phyloP scores from a whole-genome alignment of 2,329 filamentous ascomycete genomes.

The Trichoderma breve region DNA sequence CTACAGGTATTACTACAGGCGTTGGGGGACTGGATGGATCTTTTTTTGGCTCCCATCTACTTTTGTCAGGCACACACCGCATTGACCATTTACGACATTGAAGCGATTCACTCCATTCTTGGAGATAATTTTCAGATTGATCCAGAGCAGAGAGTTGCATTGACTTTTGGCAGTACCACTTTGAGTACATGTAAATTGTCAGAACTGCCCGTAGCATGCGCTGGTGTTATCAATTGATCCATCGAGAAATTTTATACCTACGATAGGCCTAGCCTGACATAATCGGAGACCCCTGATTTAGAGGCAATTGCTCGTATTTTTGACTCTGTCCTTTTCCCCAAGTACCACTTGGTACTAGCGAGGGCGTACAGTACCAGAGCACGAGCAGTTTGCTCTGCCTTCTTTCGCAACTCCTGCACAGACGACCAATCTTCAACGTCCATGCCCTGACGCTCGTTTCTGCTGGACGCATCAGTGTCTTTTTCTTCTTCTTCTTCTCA shows the following conservation, averaged over 20 bases:
- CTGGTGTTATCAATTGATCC: neutral
- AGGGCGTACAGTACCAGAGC: conserved; percentile 2
- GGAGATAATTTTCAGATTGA: neutral
- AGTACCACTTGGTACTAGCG: neutral
- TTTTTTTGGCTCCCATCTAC: neutral
- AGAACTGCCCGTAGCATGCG: neutral
- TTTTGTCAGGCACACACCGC: neutral
- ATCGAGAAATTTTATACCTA: neutral
- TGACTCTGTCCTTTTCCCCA: neutral
- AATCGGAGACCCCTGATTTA: conserved; percentile 19
- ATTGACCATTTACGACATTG: neutral
- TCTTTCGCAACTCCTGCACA: neutral
- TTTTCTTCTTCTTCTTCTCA: neutral
- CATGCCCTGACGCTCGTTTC: conserved; percentile 18
- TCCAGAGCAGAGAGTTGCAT: neutral
- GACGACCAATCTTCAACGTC: conserved; percentile 3
- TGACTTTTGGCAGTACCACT: neutral
- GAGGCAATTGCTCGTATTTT: conserved; percentile 12
- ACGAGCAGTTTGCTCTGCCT: neutral
- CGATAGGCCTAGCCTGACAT: conserved; percentile 2
- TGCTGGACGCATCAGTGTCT: conserved; percentile 13
- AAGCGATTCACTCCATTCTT: neutral
- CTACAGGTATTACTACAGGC: neutral
- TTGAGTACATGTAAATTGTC: neutral
- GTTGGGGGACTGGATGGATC: neutral